Evolutionary conservation across 2,329 filamentous ascomycete species (phyloP), one percentile per base, ranked within the genome.

Genomic region (Botrytis elliptica): DNA sequence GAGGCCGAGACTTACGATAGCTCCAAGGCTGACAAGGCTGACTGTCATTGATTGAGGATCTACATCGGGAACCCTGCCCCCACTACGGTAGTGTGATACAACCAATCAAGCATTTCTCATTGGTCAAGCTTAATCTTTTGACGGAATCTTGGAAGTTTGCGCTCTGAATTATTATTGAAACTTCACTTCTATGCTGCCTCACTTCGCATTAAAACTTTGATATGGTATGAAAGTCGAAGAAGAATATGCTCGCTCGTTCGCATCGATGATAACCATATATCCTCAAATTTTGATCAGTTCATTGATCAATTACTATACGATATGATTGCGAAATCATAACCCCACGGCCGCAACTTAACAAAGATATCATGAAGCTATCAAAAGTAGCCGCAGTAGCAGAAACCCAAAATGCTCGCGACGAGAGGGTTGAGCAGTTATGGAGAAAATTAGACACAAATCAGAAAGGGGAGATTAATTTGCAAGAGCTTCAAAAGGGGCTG

Each of bases 351-450:
- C 71, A 64, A 64, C 55, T 63, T 25, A 70, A 66, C 67, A 42
- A 70, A 70, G 42, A 73, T 70, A 73, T 57, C 49, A 74, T 70
- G 67, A 66, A 75, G 65, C 40, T 73, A 75, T 80, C 81, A 80
- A 92, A 93, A 87, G 87, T 93, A 85, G 87, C 86, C 82, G 93
- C 93, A 87, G 87, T 93, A 85, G 87, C 86, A 82, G 93, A 96
- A 85, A 91, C 91, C 80, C 88, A 92, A 83, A 91, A 91, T 83
- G 88, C 93, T 84, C 90, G 92, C 81, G 93, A 97, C 84, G 88
- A 90, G 83, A 89, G 95, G 80, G 89, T 98, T 79, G 91, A 94
- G 84, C 88, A 90, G 82, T 89, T 98, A 80, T 98, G 95, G 95
- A 86, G 85, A 81, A 91, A 89, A 80, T 88, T 99, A 77, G 94